Conservation (phyloP, 768 basidiomycete genomes). For the Suillus subluteus region DNA sequence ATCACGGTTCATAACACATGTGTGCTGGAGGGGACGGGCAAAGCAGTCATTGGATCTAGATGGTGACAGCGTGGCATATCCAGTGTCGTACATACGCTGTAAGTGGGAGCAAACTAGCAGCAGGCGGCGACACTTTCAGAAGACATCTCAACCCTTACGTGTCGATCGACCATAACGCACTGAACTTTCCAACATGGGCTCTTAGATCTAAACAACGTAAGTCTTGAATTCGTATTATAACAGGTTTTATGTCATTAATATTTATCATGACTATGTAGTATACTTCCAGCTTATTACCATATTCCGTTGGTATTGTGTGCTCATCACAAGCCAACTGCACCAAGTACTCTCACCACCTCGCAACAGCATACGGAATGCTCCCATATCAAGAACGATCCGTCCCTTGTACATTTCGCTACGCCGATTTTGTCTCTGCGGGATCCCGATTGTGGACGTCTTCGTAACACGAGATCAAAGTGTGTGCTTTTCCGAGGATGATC, state of each 20-base stretch:
- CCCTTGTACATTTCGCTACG: background rate
- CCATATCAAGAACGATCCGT: background rate
- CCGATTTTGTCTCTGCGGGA: background rate
- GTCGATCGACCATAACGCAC: background rate
- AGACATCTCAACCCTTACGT: background rate
- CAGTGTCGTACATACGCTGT: no score
- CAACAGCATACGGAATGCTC: background rate
- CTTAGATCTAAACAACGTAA: background rate
- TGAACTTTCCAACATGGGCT: background rate
- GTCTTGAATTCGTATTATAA: background rate
- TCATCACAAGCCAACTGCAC: background rate
- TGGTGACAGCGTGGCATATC: no score
- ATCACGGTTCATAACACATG: no score
- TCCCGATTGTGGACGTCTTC: background rate
- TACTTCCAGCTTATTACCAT: background rate
- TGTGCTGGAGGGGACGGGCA: no score
- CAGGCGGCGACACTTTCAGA: background rate
- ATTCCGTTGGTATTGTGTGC: background rate
- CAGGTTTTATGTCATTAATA: background rate
- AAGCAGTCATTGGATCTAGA: no score
- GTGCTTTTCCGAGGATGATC: conserved; percentile 1
- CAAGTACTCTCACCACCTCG: background rate
- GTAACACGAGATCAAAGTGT: background rate
- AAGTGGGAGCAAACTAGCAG: no score
- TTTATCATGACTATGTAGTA: background rate